phyloP scores from a whole-genome alignment of 352 stramenopile genomes.

The Phytophthora fragariae region DNA sequence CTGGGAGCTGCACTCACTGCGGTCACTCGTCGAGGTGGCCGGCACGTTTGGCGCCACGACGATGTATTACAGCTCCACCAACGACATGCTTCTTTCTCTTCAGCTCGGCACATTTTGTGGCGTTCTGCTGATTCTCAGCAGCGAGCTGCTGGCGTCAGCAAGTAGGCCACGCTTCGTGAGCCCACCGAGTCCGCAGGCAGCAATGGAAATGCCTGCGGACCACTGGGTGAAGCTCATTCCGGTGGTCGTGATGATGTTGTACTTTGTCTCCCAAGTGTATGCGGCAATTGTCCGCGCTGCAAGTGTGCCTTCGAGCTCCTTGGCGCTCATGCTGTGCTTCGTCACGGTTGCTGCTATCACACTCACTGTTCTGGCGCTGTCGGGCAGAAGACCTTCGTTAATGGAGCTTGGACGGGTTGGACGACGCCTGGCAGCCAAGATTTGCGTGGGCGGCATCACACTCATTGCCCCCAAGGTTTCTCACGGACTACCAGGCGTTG shows the following conservation, averaged over 20 bases:
- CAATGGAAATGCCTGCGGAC: conserved; percentile 61
- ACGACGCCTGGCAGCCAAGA: conserved; percentile 39
- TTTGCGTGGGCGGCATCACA: conserved; percentile 59
- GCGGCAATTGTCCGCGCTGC: conserved; percentile 52
- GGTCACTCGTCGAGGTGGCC: conserved; percentile 68
- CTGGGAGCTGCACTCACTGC: conserved; percentile 65
- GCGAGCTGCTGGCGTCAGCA: conserved; percentile 54
- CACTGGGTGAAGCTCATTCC: conserved; percentile 86
- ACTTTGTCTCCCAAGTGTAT: conserved; percentile 66
- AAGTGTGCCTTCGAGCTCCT: conserved; percentile 48
- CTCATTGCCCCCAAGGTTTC: conserved; percentile 57
- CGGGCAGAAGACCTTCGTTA: conserved; percentile 52
- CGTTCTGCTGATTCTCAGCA: conserved; percentile 60
- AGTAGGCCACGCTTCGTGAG: conserved; percentile 26
- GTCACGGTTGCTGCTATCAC: conserved; percentile 50
- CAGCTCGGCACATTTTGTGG: conserved; percentile 78
- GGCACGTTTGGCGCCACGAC: conserved; percentile 66
- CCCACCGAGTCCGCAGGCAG: conserved; percentile 34
- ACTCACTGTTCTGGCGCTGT: conserved; percentile 59
- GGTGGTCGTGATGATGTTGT: conserved; percentile 68
- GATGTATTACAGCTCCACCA: conserved; percentile 60
- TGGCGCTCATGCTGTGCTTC: conserved; percentile 54
- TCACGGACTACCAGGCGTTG: conserved; percentile 46
- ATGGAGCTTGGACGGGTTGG: conserved; percentile 40
- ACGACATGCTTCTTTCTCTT: conserved; percentile 72